Evolutionary conservation across 352 stramenopile species (phyloP).

Genomic region (Phytophthora colocasiae): DNA sequence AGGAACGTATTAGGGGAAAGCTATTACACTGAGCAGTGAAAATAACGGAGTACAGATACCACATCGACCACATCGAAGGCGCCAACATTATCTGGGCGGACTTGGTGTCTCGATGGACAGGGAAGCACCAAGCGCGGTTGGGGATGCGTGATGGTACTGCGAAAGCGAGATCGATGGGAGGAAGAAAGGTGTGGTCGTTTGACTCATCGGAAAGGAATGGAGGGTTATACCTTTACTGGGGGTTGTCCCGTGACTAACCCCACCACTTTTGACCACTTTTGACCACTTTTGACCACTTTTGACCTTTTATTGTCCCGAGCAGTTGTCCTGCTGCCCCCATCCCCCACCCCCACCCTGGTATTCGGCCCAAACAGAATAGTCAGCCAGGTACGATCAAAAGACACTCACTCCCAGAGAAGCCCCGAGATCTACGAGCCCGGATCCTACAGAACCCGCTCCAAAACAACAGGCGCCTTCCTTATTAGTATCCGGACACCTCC

Average conservation of each 20-base stretch:
- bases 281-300: neutral
- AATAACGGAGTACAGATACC: conserved; percentile 17
- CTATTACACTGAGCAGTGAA: conserved; percentile 10
- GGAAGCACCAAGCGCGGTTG: neutral
- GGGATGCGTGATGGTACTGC: conserved; percentile 1
- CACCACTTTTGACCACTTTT: neutral
- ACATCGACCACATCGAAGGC: conserved; percentile 22
- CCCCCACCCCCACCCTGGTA: neutral
- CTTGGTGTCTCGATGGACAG: conserved; percentile 14
- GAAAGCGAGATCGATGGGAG: neutral
- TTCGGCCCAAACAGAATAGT: neutral
- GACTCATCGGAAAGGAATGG: no score
- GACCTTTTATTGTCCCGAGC: neutral
- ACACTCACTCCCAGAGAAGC: neutral
- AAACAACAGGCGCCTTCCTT: no score
- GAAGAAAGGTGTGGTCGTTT: conserved; percentile 1
- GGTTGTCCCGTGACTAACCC: neutral
- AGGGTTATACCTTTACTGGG: neutral
- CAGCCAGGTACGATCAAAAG: no score
- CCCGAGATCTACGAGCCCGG: neutral
- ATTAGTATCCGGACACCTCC: no score
- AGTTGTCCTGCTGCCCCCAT: neutral
- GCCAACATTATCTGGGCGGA: conserved; percentile 16
- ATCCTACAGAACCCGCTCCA: no score
- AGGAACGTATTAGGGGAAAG: conserved; percentile 17